These are phyloP conservation scores for Ustilago cynodontis DNA, from an alignment of 1,284 basidiomycete genomes.

Conservation along the genomic window DNA sequence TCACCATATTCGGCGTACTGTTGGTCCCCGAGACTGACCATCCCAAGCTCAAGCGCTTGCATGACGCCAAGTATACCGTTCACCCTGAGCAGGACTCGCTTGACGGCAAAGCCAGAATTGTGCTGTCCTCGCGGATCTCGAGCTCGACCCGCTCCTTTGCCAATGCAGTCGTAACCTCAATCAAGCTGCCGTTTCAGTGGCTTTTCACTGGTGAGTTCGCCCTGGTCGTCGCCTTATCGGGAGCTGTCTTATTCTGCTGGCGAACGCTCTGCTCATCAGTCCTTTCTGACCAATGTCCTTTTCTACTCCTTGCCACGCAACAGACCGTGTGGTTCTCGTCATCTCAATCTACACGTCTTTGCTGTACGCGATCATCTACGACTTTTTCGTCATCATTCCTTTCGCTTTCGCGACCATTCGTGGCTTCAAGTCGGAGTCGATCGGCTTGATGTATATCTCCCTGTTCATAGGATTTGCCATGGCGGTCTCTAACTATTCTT, in stretches of 20 bases:
- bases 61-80: conserved; percentile 27
- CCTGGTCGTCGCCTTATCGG: too few relatives aligned
- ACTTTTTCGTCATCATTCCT: conserved; percentile 51
- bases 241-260: too few relatives aligned
- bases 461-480: conserved; percentile 46
- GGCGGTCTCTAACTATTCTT: conserved; percentile 24
- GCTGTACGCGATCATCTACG: conserved; percentile 52
- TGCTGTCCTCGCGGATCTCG: background rate
- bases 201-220: conserved; percentile 17
- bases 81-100: background rate
- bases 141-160: conserved; percentile 13
- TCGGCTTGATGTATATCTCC: conserved; percentile 44
- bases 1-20: conserved; percentile 34
- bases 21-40: conserved; percentile 52
- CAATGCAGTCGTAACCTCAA: conserved; percentile 6
- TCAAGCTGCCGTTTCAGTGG: conserved; percentile 45
- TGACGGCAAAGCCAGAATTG: background rate
- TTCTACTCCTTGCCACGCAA: background rate
- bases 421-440: conserved; percentile 34
- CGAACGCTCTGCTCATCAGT: background rate
- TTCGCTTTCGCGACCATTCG: conserved; percentile 44
- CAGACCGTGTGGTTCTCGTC: conserved; percentile 46
- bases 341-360: conserved; percentile 47
- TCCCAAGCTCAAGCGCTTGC: conserved; percentile 29
- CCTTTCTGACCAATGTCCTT: background rate